phyloP scores from a whole-genome alignment of 352 stramenopile genomes.

The Pythium aquatile region DNA sequence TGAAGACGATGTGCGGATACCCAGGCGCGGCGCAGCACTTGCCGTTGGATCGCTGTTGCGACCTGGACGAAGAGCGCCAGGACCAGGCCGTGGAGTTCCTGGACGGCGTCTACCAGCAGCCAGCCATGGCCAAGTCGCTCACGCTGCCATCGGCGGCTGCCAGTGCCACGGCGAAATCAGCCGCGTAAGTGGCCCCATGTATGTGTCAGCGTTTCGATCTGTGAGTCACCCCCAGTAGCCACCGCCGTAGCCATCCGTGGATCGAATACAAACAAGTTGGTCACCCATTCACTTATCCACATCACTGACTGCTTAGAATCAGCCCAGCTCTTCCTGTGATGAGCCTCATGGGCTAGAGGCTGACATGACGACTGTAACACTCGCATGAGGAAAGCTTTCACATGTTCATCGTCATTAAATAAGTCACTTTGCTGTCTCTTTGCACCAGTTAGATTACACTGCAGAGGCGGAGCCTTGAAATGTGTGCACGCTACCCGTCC shows the following conservation, averaged over 20 bases:
- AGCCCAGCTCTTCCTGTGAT: too few relatives aligned
- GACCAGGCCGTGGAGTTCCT: constrained; percentile 58
- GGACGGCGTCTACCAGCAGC: constrained; percentile 66
- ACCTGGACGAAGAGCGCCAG: constrained; percentile 57
- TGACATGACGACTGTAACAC: not conserved
- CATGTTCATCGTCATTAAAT: constrained; percentile 18
- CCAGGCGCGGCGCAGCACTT: constrained; percentile 49
- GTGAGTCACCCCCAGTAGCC: too few relatives aligned
- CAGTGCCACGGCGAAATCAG: constrained; percentile 8
- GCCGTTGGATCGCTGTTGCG: constrained; percentile 61
- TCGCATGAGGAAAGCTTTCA: not conserved
- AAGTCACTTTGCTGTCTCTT: constrained; percentile 7
- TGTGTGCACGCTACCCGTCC: not conserved
- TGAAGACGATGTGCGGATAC: constrained; percentile 47
- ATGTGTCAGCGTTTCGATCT: not conserved
- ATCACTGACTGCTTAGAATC: too few relatives aligned
- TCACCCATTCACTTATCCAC: too few relatives aligned
- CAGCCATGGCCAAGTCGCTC: constrained; percentile 47
- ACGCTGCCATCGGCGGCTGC: constrained; percentile 13
- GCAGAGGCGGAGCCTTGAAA: not conserved
- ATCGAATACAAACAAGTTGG: too few relatives aligned
- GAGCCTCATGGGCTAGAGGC: too few relatives aligned
- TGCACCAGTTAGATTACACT: constrained; percentile 7
- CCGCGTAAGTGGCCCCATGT: not conserved
- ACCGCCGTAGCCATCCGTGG: too few relatives aligned